Conservation (phyloP, 1,284 basidiomycete genomes). For the Boletus austroedulis region DNA sequence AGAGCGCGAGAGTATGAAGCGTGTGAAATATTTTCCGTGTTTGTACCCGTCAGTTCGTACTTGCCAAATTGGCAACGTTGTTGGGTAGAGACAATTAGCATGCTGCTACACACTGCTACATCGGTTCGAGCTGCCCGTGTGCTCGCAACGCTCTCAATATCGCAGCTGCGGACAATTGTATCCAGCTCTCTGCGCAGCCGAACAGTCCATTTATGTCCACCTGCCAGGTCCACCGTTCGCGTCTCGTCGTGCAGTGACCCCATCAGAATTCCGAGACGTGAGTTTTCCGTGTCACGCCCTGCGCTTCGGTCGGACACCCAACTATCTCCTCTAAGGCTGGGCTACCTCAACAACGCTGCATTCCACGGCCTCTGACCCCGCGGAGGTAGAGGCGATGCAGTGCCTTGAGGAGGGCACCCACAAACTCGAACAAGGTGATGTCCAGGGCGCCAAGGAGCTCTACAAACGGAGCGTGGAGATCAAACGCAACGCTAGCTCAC, state of each 20-base stretch:
- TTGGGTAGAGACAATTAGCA: conserved; percentile 33
- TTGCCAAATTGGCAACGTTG: conserved; percentile 16
- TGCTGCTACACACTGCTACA: conserved; percentile 17
- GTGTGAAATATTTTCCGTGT: conserved; percentile 25
- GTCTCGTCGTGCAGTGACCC: conserved; percentile 10
- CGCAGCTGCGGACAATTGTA: conserved; percentile 26
- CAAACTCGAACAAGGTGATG: conserved; percentile 87
- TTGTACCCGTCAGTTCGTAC: background rate
- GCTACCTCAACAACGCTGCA: conserved; percentile 81
- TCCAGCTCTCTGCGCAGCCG: conserved; percentile 26
- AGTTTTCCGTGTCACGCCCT: conserved; percentile 21
- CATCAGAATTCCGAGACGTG: conserved; percentile 25
- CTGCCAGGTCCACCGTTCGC: conserved; percentile 17
- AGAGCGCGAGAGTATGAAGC: conserved; percentile 23
- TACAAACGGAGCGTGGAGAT: conserved; percentile 83
- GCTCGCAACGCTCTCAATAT: conserved; percentile 24
- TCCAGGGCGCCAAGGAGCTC: conserved; percentile 73
- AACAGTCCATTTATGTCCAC: conserved; percentile 17
- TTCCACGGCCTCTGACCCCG: conserved; percentile 80
- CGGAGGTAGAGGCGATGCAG: conserved; percentile 76
- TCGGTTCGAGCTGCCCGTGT: conserved; percentile 24
- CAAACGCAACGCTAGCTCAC: conserved; percentile 75
- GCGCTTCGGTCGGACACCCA: conserved; percentile 4
- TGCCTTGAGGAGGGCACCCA: conserved; percentile 85
- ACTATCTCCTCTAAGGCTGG: conserved; percentile 53